Evolutionary conservation across 306 rosid genomes (phyloP).

Genomic region (Quercus alba): DNA sequence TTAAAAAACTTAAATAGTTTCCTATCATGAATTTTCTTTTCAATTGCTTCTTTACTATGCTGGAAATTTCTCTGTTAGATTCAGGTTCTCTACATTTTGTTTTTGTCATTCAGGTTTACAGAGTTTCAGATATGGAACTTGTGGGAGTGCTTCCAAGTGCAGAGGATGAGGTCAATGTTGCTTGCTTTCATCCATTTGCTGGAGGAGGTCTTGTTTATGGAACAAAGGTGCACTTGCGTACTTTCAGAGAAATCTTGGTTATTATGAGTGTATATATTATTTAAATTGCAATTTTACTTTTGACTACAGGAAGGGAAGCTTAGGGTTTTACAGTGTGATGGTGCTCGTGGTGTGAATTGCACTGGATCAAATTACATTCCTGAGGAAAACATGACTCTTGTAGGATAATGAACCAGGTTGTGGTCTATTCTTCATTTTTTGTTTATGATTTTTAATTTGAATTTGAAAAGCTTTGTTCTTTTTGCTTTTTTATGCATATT

Average conservation of each 20-base stretch:
- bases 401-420: constrained; percentile 41
- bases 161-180: constrained; percentile 98
- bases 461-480: neutral
- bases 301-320: constrained; percentile 92
- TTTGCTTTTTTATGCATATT: neutral
- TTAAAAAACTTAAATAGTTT: neutral
- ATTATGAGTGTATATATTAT: constrained; percentile 8
- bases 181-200: constrained; percentile 94
- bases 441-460: constrained; percentile 4
- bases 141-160: constrained; percentile 97
- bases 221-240: constrained; percentile 63
- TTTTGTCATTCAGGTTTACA: constrained; percentile 65
- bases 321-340: constrained; percentile 49
- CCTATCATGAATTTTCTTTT: constrained; percentile 11
- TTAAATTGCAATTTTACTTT: constrained; percentile 12
- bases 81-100: constrained; percentile 11
- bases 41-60: neutral
- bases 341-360: constrained; percentile 31
- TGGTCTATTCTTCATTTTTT: constrained; percentile 13
- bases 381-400: constrained; percentile 39
- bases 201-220: constrained; percentile 99
- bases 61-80: constrained; percentile 19
- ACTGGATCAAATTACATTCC: constrained; percentile 50
- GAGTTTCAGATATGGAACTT: constrained; percentile 97
- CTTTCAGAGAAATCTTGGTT: neutral